Evolutionary conservation across 495 filamentous ascomycete species (phyloP).

Genomic region (Hypomontagnella submonticulosa): DNA sequence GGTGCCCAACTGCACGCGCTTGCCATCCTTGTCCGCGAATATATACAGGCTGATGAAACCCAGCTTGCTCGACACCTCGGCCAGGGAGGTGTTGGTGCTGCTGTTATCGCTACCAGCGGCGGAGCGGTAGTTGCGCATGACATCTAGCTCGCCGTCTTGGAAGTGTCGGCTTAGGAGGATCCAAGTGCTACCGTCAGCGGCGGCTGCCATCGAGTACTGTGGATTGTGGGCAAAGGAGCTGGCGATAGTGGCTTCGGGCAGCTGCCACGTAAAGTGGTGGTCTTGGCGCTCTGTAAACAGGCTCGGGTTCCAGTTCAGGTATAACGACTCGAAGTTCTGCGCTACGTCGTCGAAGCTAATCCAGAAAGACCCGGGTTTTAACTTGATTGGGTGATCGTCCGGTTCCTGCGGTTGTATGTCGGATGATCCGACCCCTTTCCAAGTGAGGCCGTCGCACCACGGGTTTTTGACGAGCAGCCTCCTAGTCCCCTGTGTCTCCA

Average conservation of each 20-base stretch:
- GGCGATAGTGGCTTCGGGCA: slow-evolving; percentile 66
- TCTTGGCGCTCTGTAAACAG: slow-evolving; percentile 85
- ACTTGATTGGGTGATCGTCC: slow-evolving; percentile 43
- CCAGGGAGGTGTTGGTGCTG: slow-evolving; percentile 43
- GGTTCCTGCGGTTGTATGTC: slow-evolving; percentile 26
- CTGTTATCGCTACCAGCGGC: slow-evolving; percentile 36
- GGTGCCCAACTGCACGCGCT: slow-evolving; percentile 77
- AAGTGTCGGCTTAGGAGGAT: slow-evolving; percentile 88
- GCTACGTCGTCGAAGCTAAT: slow-evolving; percentile 85
- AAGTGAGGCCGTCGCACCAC: slow-evolving; percentile 83
- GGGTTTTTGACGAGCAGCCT: slow-evolving; percentile 92
- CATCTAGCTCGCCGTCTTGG: slow-evolving; percentile 59
- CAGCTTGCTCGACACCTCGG: slow-evolving; percentile 57
- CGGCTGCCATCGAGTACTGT: slow-evolving; percentile 76
- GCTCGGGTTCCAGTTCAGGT: slow-evolving; percentile 95
- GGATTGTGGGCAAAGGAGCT: slow-evolving; percentile 81
- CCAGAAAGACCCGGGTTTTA: slow-evolving; percentile 84
- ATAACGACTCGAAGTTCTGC: slow-evolving; percentile 93
- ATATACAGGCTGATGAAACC: slow-evolving; percentile 90
- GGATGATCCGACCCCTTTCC: slow-evolving; percentile 58
- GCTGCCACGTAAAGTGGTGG: slow-evolving; percentile 88
- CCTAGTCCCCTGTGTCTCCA: slow-evolving; percentile 67
- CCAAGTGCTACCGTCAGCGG: slow-evolving; percentile 75
- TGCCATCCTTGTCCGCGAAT: slow-evolving; percentile 73
- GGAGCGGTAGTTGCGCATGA: slow-evolving; percentile 47